Evolutionary conservation across 2,329 filamentous ascomycete species (phyloP), one percentile per base, ranked within the genome.

Genomic region (Paecilomyces variotii): DNA sequence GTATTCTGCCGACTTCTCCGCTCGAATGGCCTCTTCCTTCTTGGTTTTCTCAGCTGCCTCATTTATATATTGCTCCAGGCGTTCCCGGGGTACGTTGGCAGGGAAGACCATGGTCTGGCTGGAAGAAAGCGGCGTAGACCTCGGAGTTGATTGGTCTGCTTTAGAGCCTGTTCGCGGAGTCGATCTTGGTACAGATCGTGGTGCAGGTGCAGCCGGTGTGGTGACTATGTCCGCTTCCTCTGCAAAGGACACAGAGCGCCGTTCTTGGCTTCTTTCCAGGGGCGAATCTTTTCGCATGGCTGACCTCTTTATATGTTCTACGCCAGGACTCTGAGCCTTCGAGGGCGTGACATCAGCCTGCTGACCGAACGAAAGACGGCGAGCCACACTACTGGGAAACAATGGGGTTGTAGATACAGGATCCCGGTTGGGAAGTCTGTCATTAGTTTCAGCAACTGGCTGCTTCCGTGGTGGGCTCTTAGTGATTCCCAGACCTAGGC

Each of bases 401-500:
- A 59, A 30, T 10, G 60, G 61, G 1, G 55, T 54, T 2, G 52
- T 53, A 14, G 55, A 35, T 14, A 57, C 27, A 11, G 34, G 35
- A 10, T 59, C 51, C 39, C 35, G 35, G 14, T 12, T n/a, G 12
- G 14, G 19, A 45, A 1, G n/a, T 14, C 19, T 45, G 14, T 45
- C 39, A 45, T 45, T 14, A 19, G 39, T 24, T 3, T 24, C 6
- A 14, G 39, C 19, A 3, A 54, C 32, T 2, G 54, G 53, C 25
- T 60, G 55, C 26, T 65, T 68, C 52, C 61, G 61, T n/a, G 63
- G 59, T 26, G 68, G 66, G 49, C 65, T 71, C 53, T 53, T 61
- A 10, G 69, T 70, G 14, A 72, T 70, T 3, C 68, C 70, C 26
- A 71, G 56, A 2, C 66, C 69, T 19, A 70, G 57, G 26, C 65